Base-by-base conservation (phyloP, 2,329 filamentous ascomycete genomes). In the Gnomoniopsis smithogilvyi region DNA sequence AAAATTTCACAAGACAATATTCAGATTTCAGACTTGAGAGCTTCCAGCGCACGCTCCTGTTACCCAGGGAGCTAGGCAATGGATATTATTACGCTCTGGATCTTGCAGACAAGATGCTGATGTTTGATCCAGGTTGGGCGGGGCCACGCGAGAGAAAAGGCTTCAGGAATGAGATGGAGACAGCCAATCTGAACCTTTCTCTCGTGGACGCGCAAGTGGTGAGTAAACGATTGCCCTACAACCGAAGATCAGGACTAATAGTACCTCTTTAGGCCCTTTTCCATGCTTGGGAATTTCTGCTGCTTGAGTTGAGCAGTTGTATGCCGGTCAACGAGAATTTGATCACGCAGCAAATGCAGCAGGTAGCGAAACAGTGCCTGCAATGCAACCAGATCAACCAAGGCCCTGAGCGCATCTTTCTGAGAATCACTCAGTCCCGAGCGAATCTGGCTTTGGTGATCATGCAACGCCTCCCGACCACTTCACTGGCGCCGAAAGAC, bases 201-300 rank as follows among this genome's bases (percentile, higher is more conserved):
- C 79, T 96, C 36, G 92, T 99, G 36, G 92, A 98, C 71, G 91
- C 94, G 24, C 92, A 99, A 76, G 88, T 95, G 64, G 87, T 91
- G 79, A 75, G 87, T 78, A 43, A 4, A 26, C 22, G 46, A 6
- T 21, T 46, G 26, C 34, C 15, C 12, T 43, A 14, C 45, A 6
- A n/a, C 10, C 17, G 15, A 22, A n/a, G 7, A 21, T 30, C 2
- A 1, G 54, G 33, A 34, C 46, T 56, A 43, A 58, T n/a, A n/a
- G n/a, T n/a, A n/a, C n/a, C 52, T 45, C 48, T 14, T 14, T 11
- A 91, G 88, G 84, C 86, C 47, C 83, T 99, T 19, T 89, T 97
- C 64, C 87, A 91, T 66, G 90, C 91, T 57, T 98, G 94, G 92
- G 93, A 96, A 71, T 87, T 91, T 60, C 80, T 99, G 10, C 84